phyloP scores from a whole-genome alignment of 768 basidiomycete genomes.

The Boletus rubroflammeus region DNA sequence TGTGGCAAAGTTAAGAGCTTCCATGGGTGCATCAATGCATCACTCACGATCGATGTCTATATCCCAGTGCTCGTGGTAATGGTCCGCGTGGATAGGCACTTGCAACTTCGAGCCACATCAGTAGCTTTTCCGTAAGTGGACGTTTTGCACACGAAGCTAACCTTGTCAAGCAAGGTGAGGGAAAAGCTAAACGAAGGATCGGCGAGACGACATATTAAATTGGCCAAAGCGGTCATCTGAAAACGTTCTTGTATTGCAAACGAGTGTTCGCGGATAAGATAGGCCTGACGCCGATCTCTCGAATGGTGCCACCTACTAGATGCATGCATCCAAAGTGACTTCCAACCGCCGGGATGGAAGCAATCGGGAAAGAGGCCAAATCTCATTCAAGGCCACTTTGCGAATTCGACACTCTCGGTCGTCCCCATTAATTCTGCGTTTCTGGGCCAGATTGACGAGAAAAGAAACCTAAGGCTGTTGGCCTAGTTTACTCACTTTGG shows the following conservation, averaged over 20 bases:
- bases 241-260: background rate
- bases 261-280: background rate
- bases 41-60: background rate
- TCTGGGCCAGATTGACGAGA: background rate
- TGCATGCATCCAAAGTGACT: background rate
- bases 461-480: constrained; percentile 1
- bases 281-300: background rate
- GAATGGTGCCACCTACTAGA: background rate
- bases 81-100: background rate
- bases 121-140: too few species aligned
- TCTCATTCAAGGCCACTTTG: constrained; percentile 11
- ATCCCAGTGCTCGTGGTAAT: background rate
- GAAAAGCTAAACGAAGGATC: background rate
- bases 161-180: too few species aligned
- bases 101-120: background rate
- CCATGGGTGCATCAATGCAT: background rate
- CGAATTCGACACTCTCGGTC: constrained; percentile 5
- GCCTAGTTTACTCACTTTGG: background rate
- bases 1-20: background rate
- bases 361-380: background rate
- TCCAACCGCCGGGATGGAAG: constrained; percentile 6
- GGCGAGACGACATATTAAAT: background rate
- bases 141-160: too few species aligned
- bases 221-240: background rate
- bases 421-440: constrained; percentile 9